phyloP scores from a whole-genome alignment of 805 yeast species.

The Cyberlindnera veronae region DNA sequence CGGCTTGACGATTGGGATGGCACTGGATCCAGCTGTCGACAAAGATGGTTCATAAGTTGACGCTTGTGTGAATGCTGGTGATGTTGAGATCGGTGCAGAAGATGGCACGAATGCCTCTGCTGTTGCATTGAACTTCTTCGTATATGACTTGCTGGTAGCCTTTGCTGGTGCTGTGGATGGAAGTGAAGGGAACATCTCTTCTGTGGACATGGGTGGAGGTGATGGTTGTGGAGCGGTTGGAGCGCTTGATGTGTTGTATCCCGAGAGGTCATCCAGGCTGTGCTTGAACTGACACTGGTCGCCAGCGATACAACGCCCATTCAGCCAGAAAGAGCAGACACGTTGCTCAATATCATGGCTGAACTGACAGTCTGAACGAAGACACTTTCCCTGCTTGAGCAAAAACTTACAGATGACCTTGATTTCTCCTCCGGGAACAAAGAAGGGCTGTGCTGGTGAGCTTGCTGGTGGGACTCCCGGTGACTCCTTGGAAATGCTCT shows the following conservation, averaged over 20 bases:
- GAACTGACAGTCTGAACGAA: constrained; percentile 42
- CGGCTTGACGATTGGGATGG: constrained; percentile 19
- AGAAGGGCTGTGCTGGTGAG: constrained; percentile 5
- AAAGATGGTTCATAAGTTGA: constrained; percentile 2
- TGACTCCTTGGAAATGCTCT: neutral
- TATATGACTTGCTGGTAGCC: neutral
- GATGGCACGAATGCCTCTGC: constrained; percentile 5
- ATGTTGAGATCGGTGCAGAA: neutral
- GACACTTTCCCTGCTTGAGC: constrained; percentile 38
- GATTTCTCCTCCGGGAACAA: constrained; percentile 11
- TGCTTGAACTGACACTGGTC: constrained; percentile 40
- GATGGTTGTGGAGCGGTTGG: neutral
- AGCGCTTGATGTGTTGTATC: neutral
- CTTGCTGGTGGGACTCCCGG: neutral
- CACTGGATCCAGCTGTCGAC: constrained; percentile 4
- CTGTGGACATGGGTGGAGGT: constrained; percentile 12
- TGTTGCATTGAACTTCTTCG: constrained; percentile 5
- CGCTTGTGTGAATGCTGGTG: constrained; percentile 1
- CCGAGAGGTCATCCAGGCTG: constrained; percentile 15
- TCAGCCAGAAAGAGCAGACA: constrained; percentile 45
- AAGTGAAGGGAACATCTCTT: constrained; percentile 7
- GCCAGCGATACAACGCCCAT: constrained; percentile 42
- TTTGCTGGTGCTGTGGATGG: neutral
- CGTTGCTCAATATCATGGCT: constrained; percentile 41
- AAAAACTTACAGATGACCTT: constrained; percentile 39